Base-by-base conservation (phyloP, 805 yeast species). In the Clavispora santaluciae region DNA sequence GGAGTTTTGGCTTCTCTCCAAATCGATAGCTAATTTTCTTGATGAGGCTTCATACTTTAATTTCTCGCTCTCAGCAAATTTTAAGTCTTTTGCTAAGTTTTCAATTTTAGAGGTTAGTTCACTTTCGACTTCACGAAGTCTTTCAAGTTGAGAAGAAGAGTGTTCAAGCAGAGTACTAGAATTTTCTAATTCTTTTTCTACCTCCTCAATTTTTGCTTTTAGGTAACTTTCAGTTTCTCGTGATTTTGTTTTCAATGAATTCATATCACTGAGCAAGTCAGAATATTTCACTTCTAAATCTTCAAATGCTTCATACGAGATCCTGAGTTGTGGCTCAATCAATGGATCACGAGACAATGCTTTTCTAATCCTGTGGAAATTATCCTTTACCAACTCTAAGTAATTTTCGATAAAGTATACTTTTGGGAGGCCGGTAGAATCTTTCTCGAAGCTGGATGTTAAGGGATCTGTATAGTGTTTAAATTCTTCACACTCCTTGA, bases 361-460 rank as follows among this genome's bases (percentile, higher is more conserved):
- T 34, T 80, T 73, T 46, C 75, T 75, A 21, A 93, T 77, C 43
- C 96, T 72, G 7, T 62, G 50, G 46, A 74, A 78, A 52, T 87
- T 84, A 2, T 84, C 93, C 46, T 79, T 80, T 33, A 93, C 64
- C 38, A 89, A 64, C 3, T 65, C 66, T 3, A 86, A 79, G 56
- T 87, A 87, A 2, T 71, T 62, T 0, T 75, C 57, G 43, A 81
- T 83, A 55, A 93, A 83, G 53, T 75, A 88, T 1, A 91, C 84
- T 43, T 79, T 78, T 0, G 98, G 99, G 31, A 91, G 72, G 1
- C 99, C 99, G 1, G 95, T 80, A 2, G 79, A 82, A 56, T 88
- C 96, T 46, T 76, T 73, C 3, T 70, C 73, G 21, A 44, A 39
- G 6, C 41, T 49, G 2, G 45, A 16, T 10, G 42, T 46, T 9